Evolutionary conservation across 2,329 filamentous ascomycete species (phyloP).

Genomic region (Penicillium sp.): DNA sequence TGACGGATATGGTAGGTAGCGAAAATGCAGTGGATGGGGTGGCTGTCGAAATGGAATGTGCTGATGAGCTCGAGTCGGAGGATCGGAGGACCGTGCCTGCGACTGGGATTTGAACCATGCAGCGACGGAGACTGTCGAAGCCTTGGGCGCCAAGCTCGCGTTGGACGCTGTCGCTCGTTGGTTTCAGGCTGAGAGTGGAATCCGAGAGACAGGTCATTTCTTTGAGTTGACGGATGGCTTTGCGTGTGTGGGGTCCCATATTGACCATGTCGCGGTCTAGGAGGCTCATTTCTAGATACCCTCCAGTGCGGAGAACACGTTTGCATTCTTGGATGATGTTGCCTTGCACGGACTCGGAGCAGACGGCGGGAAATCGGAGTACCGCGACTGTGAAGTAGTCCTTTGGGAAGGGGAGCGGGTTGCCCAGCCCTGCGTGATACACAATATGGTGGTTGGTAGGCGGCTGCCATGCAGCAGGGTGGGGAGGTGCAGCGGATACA

Average conservation of each 20-base stretch:
- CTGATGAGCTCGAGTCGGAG: conserved; percentile 40
- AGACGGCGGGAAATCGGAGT: conserved; percentile 47
- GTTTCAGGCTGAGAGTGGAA: conserved; percentile 45
- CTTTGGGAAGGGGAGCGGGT: conserved; percentile 47
- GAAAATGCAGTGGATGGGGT: conserved; percentile 27
- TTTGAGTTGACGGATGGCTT: conserved; percentile 46
- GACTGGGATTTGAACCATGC: conserved; percentile 49
- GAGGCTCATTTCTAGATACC: conserved; percentile 49
- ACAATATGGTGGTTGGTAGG: conserved; percentile 44
- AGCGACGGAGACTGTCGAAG: conserved; percentile 50
- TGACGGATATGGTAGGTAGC: conserved; percentile 23
- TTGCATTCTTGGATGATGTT: conserved; percentile 50
- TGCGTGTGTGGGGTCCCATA: conserved; percentile 48
- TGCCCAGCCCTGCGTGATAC: conserved; percentile 41
- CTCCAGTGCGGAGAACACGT: conserved; percentile 48
- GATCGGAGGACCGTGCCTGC: conserved; percentile 45
- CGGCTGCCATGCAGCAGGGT: conserved; percentile 44
- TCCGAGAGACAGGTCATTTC: conserved; percentile 45
- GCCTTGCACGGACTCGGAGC: conserved; percentile 42
- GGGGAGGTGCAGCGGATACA: conserved; percentile 30
- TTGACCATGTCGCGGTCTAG: conserved; percentile 52
- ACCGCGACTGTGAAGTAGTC: conserved; percentile 47
- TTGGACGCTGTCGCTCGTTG: conserved; percentile 49
- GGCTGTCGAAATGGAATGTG: conserved; percentile 31
- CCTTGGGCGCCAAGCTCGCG: conserved; percentile 44